These are phyloP conservation scores for Kalaharituber pfeilii DNA, from an alignment of 2,329 filamentous ascomycete genomes.

Conservation along the genomic window DNA sequence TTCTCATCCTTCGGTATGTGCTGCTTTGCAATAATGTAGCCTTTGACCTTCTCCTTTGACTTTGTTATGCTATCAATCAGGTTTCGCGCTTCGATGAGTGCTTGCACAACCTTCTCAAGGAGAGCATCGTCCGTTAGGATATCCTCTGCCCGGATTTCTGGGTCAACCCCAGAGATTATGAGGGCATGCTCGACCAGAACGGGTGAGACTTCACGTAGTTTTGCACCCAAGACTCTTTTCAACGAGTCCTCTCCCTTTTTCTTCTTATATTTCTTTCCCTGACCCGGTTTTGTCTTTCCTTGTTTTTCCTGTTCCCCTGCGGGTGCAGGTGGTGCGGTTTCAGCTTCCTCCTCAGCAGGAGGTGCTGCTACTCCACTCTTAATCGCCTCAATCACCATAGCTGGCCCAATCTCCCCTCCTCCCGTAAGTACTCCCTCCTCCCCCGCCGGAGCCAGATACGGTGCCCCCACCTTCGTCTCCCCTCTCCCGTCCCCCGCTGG, in stretches of 20 bases:
- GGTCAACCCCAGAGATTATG: conserved; percentile 50
- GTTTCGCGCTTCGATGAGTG: conserved; percentile 51
- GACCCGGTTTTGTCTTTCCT: conserved; percentile 24
- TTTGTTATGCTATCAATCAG: conserved; percentile 53
- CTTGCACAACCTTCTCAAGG: conserved; percentile 48
- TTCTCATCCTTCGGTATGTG: conserved; percentile 26
- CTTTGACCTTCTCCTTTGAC: conserved; percentile 43
- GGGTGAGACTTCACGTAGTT: conserved; percentile 77
- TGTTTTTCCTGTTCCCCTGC: conserved; percentile 17
- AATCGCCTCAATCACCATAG: conserved; percentile 52
- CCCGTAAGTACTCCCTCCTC: conserved; percentile 65
- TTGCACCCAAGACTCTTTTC: conserved; percentile 61
- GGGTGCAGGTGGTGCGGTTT: conserved; percentile 28
- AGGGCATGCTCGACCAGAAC: conserved; percentile 77
- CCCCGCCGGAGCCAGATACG: conserved; percentile 60
- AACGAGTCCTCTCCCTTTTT: conserved; percentile 58
- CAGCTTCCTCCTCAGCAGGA: conserved; percentile 27
- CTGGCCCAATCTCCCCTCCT: conserved; percentile 48
- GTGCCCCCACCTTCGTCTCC: conserved; percentile 68
- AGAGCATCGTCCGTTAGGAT: conserved; percentile 49
- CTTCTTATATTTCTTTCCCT: conserved; percentile 50
- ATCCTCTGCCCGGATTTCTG: conserved; percentile 46
- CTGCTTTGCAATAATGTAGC: conserved; percentile 74
- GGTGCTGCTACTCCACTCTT: conserved; percentile 40
- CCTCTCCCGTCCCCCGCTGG: conserved; percentile 42